Base-by-base conservation (phyloP, 768 basidiomycete genomes). In the Boletales sp. region DNA sequence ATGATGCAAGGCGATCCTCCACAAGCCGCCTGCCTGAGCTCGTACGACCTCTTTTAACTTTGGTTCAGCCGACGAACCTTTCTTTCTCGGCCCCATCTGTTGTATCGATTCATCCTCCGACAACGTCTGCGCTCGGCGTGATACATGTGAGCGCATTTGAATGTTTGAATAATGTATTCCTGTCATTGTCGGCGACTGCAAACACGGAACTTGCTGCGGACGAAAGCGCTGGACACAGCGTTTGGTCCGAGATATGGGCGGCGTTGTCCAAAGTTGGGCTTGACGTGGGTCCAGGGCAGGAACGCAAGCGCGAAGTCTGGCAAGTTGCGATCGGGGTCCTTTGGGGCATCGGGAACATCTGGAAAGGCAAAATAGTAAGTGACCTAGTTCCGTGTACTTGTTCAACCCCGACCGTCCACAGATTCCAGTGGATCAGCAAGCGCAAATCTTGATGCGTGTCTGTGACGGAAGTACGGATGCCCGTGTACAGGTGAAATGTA, bases 161-260 rank as follows among this genome's bases (percentile, higher is more conserved):
- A 64, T 93, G 93, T 61, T 75, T 97, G 41, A 93, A 90, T 61
- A 96, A 97, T 62, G 75, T 94, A 35, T 86, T 95, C 60, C 73
- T 94, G 33, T 84, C 91, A 4, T 74, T 88, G 12, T 77, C 83
- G 3, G 72, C 78, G 0, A 67, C 74, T 5, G 70, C 76, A 2
- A 75, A 73, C 45, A 56, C 72, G 25, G 67, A 58, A 5, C 63
- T 77, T 11, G 57, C 73, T 12, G 69, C 71, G 4, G 81, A 86
- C 43, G 67, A 70, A 14, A 72, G 74, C 18, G 72, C 68, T 3
- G 86, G 84, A 12, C 64, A 61, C 15, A 68, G 68, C 3, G 67
- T 93, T 8, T 93, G 90, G 83, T 70, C 78, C 25, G 73, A 74
- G 46, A 65, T 86, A 13, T 91, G 89, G 90, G 57, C 66, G 28